A percentile compares a stretch with the other conserved stretches of the same genome.
Conservation (phyloP, 768 basidiomycete species). For the Suillus brevipes region DNA sequence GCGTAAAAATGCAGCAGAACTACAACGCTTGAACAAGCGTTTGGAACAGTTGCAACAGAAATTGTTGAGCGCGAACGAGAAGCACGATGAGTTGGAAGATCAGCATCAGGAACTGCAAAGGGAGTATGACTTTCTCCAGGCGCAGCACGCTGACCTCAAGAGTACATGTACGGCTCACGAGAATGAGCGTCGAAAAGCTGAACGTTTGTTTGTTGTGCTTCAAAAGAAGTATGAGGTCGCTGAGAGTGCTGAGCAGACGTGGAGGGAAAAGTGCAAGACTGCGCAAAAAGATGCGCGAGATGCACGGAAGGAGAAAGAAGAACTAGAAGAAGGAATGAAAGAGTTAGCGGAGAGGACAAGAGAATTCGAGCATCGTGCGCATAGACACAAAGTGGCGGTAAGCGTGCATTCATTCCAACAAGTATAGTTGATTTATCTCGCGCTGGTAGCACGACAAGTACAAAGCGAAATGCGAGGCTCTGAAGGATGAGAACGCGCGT, state of each 20-base stretch:
- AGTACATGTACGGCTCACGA: background rate
- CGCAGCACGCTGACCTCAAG: slow-evolving; percentile 14
- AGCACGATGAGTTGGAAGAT: background rate
- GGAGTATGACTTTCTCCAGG: slow-evolving; percentile 16
- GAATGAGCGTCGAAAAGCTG: background rate
- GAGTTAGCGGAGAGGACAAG: slow-evolving; percentile 20
- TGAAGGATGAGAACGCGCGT: slow-evolving; percentile 16
- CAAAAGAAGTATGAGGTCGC: background rate
- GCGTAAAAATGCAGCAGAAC: slow-evolving; percentile 4
- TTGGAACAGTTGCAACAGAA: background rate
- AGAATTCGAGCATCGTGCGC: slow-evolving; percentile 23
- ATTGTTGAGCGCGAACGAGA: background rate
- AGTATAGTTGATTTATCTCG: background rate
- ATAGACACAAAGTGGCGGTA: slow-evolving; percentile 27
- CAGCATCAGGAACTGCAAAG: slow-evolving; percentile 14
- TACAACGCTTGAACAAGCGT: background rate
- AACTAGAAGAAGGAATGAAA: background rate
- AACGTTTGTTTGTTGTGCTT: background rate
- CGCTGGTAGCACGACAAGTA: slow-evolving; percentile 20
- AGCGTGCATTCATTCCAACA: background rate
- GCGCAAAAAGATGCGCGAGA: background rate
- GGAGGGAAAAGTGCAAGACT: background rate
- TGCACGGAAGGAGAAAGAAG: background rate
- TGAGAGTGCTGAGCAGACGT: background rate
- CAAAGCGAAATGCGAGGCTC: slow-evolving; percentile 28